Conservation (phyloP, 768 basidiomycete species). For the Amanita fuliginea region DNA sequence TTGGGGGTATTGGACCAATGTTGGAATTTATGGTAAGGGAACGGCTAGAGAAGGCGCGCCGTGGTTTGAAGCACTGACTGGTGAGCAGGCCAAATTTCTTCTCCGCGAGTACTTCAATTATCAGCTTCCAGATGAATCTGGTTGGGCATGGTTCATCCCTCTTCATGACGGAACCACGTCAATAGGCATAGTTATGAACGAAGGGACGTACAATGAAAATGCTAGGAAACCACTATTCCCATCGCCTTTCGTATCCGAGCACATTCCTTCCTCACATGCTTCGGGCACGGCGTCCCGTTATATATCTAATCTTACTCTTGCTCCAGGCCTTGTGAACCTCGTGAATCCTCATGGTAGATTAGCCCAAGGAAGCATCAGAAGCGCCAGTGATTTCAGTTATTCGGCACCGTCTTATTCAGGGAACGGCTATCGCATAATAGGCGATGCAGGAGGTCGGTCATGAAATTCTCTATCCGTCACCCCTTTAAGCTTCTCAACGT, state of each 20-base stretch:
- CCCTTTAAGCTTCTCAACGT: background rate
- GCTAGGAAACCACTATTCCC: slow-evolving; percentile 16
- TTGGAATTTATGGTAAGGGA: slow-evolving; percentile 37
- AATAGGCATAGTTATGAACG: slow-evolving; percentile 51
- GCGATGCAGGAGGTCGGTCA: slow-evolving; percentile 51
- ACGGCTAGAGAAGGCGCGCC: slow-evolving; percentile 45
- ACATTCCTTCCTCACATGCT: slow-evolving; percentile 13
- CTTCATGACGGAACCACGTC: slow-evolving; percentile 56
- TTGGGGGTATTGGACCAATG: slow-evolving; percentile 67
- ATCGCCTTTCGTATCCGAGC: slow-evolving; percentile 18
- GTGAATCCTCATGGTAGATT: slow-evolving; percentile 28
- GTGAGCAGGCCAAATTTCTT: slow-evolving; percentile 21
- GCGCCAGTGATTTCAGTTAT: slow-evolving; percentile 54
- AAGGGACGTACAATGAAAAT: slow-evolving; percentile 34
- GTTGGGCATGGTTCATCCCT: slow-evolving; percentile 67
- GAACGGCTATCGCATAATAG: slow-evolving; percentile 44
- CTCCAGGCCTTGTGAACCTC: slow-evolving; percentile 33
- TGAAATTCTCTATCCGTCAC: background rate
- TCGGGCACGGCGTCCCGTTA: slow-evolving; percentile 30
- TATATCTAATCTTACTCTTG: slow-evolving; percentile 30
- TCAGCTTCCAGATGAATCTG: slow-evolving; percentile 40
- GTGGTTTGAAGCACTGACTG: slow-evolving; percentile 64
- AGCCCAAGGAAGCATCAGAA: slow-evolving; percentile 33
- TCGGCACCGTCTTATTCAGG: slow-evolving; percentile 49
- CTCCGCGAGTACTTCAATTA: background rate